These are phyloP conservation scores for Microcyclospora tardicrescens DNA, from an alignment of 2,329 filamentous ascomycete genomes.

Conservation along the genomic window DNA sequence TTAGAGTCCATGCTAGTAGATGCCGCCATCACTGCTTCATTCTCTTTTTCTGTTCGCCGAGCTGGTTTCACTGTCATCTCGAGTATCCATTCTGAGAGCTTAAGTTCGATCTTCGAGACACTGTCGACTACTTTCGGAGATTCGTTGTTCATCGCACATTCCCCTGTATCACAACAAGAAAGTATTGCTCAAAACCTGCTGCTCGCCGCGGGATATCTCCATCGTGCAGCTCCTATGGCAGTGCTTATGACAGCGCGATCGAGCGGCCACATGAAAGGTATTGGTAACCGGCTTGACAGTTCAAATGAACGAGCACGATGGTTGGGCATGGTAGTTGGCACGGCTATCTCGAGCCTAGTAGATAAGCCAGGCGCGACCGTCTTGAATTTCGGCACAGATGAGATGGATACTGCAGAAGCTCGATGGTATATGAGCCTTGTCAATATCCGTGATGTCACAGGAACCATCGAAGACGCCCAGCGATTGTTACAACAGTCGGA, in stretches of 20 bases:
- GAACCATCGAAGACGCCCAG: slow-evolving; percentile 41
- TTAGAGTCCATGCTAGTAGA: slow-evolving; percentile 11
- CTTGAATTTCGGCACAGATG: slow-evolving; percentile 75
- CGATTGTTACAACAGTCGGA: slow-evolving; percentile 13
- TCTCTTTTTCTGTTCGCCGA: slow-evolving; percentile 14
- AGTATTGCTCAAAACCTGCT: slow-evolving; percentile 70
- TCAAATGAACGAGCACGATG: slow-evolving; percentile 65
- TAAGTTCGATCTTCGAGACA: slow-evolving; percentile 52
- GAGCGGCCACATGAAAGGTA: slow-evolving; percentile 57
- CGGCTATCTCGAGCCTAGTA: slow-evolving; percentile 52
- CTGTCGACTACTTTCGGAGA: slow-evolving; percentile 67
- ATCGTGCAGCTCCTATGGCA: slow-evolving; percentile 51
- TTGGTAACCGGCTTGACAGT: slow-evolving; percentile 74
- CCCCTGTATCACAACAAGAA: slow-evolving; percentile 78
- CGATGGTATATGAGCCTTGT: slow-evolving; percentile 60
- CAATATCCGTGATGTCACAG: slow-evolving; percentile 48
- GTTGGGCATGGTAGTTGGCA: slow-evolving; percentile 78
- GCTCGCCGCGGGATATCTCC: slow-evolving; percentile 62
- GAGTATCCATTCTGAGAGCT: slow-evolving; percentile 9
- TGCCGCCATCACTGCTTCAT: slow-evolving; percentile 8
- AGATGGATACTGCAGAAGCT: slow-evolving; percentile 60
- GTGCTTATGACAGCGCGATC: slow-evolving; percentile 59
- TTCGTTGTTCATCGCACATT: slow-evolving; percentile 73
- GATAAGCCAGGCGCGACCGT: slow-evolving; percentile 51
- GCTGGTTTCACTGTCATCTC: slow-evolving; percentile 16